Evolutionary conservation across 1,284 basidiomycete species (phyloP).

Genomic region (Puccinia triticina): DNA sequence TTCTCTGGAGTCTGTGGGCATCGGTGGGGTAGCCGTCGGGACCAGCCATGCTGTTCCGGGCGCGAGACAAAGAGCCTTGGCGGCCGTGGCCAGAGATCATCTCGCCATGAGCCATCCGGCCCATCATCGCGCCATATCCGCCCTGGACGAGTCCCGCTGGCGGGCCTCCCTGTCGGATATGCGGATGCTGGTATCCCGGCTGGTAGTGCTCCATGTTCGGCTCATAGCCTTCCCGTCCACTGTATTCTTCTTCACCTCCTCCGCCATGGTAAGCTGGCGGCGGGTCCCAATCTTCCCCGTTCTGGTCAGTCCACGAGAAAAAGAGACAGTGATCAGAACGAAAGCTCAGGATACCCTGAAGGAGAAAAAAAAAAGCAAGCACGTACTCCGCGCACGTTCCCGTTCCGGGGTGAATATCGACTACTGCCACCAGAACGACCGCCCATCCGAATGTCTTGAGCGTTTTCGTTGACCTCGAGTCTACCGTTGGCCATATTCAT

Average conservation of each 20-base stretch:
- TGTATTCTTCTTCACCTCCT: slow-evolving; percentile 8
- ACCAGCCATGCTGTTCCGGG: background rate
- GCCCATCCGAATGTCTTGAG: slow-evolving; percentile 35
- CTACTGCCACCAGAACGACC: slow-evolving; percentile 25
- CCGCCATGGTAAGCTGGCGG: slow-evolving; percentile 45
- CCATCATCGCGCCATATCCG: background rate
- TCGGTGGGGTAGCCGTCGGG: background rate
- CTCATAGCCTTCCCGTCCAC: background rate
- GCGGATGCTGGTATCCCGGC: background rate
- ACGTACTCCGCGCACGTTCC: slow-evolving; percentile 23
- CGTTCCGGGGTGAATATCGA: slow-evolving; percentile 14
- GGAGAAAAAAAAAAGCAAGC: background rate
- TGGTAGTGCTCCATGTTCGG: slow-evolving; percentile 13
- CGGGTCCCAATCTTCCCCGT: slow-evolving; percentile 47
- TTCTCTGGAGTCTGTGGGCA: background rate
- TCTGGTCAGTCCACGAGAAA: background rate
- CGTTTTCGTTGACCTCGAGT: slow-evolving; percentile 45
- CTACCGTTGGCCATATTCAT: slow-evolving; percentile 43
- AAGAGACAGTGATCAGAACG: background rate
- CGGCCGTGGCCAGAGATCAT: slow-evolving; percentile 6
- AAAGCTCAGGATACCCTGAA: background rate
- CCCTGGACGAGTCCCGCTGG: background rate
- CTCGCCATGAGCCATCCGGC: background rate
- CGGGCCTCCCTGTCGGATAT: background rate
- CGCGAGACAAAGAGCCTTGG: slow-evolving; percentile 4